Evolutionary conservation across 108 stramenopile genomes (phyloP), one percentile per base, ranked within the genome.

Genomic region (Conticribra guillardii): DNA sequence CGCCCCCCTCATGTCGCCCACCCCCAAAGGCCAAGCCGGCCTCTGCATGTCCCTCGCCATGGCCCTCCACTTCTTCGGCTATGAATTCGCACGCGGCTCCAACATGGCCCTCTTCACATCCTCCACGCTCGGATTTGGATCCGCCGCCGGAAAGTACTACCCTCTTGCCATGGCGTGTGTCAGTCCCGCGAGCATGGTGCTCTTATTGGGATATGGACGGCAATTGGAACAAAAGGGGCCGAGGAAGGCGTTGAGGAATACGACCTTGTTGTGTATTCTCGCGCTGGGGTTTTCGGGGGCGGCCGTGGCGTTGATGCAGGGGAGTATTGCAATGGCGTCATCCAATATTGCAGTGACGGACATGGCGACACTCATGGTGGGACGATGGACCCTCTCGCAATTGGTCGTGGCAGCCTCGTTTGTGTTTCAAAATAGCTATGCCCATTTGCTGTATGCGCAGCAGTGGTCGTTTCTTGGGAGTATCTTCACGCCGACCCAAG

Each of bases 381-480:
- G n/a, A n/a, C n/a, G n/a, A 31, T 69, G 71, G 48, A 76, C 56
- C 22, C 23, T 65, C 21, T 76, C 86, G 17, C 88, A 79, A 26
- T 60, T 79, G 23, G 63, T 81, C 30, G 83, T 89, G 30, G 82
- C 85, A 50, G 74, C 81, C 4, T 74, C 90, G 1, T 90, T 89
- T 67, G 67, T 93, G 3, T 93, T 93, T 60, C 88, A 89, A 18
- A 89, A 93, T 50, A 81, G 84, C 27, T 93, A 93, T 60, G 92
- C 89, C 17, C 88, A 89, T 37, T 71, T 93, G 18, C 62, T 93
- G 34, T 89, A 88, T 27, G 79, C 76, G n/a, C 92, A 93, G 62
- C 87, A 86, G 55, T 93, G 92, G 92, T 87, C 85, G 3, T 93
- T 90, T 64, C 84, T 93, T 74, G 85, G 87, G 19, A 84, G 82